Evolutionary conservation across 352 stramenopile species (phyloP).

Genomic region (Phytopythium kandeliae): DNA sequence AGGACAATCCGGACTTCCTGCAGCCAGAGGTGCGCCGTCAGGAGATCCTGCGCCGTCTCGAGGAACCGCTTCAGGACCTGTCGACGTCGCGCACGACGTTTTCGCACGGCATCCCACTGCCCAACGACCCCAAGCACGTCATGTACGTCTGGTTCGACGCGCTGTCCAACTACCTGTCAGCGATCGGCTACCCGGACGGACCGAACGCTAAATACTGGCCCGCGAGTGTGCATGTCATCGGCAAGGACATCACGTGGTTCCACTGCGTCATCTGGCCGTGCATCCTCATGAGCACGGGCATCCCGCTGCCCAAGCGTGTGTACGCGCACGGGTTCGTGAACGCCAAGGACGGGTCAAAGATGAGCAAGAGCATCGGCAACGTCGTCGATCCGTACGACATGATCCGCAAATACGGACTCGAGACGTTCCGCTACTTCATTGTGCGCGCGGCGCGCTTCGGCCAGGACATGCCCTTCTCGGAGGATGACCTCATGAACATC

Average conservation of each 20-base stretch:
- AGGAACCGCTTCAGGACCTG: conserved; percentile 94
- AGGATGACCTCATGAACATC: conserved; percentile 93
- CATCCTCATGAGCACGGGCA: conserved; percentile 96
- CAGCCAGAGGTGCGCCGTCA: conserved; percentile 94
- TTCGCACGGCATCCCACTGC: conserved; percentile 90
- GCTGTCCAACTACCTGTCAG: conserved; percentile 98
- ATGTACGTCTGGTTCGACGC: conserved; percentile 99
- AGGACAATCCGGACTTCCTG: conserved; percentile 94
- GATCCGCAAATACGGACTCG: conserved; percentile 90
- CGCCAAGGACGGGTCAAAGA: conserved; percentile 98
- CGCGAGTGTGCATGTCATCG: conserved; percentile 83
- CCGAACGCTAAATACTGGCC: conserved; percentile 76
- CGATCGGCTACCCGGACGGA: conserved; percentile 91
- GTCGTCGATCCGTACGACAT: conserved; percentile 96
- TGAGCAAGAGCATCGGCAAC: conserved; percentile 99
- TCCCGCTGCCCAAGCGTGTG: conserved; percentile 92
- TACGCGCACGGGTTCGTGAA: conserved; percentile 98
- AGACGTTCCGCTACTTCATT: conserved; percentile 95
- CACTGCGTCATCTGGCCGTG: conserved; percentile 99
- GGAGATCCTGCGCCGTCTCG: conserved; percentile 91
- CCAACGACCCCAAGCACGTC: conserved; percentile 94
- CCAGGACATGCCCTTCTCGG: conserved; percentile 92
- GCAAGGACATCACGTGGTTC: conserved; percentile 99
- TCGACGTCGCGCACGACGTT: conserved; percentile 97
- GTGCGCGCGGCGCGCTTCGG: conserved; percentile 92